Base-by-base conservation (phyloP, 2,329 filamentous ascomycete genomes). In the Sporothrix mexicana region DNA sequence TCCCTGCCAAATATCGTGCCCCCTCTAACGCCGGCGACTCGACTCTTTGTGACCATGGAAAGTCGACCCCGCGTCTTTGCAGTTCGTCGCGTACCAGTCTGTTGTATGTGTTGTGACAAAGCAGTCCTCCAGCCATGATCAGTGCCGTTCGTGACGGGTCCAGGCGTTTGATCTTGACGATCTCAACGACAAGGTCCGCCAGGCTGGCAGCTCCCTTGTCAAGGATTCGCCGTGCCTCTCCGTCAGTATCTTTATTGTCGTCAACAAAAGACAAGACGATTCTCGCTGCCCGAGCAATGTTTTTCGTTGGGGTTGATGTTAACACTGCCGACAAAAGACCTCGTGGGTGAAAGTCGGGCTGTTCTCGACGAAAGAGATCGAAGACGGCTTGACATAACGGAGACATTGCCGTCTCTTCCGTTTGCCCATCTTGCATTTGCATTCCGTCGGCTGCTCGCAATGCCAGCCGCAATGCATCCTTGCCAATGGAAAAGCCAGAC, bases 401-500 rank as follows among this genome's bases (percentile, higher is more conserved):
- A 0, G 69, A 53, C 23, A 59, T 25, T 0, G 20, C 9, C 2
- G 59, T 43, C 2, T 55, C 17, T 3, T 9, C 10, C 1, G 25
- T 17, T 8, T 2, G 15, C 0, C 45, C 25, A 0, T 10, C 30
- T 9, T 3, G 17, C 10, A 12, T 67, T n/a, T 43, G 36, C 43
- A 25, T 8, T 0, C 15, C 41, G 43, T 70, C 68, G 36, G 70
- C 73, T 13, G 76, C 72, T 2, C 77, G 72, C n/a, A 84, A 74
- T 0, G 82, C 78, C 3, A 76, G 73, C 13, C 80, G 79, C 13
- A 83, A 76, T 0, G 79, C 82, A 68, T 80, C 77, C 41, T 80
- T 74, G 1, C 83, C 83, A 15, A 84, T 81, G 1, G 79, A 78
- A 74, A 80, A 84, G 2, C 82, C 83, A 0, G 80, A 80, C 0